Percentiles rank a stretch among this genome's conserved stretches.
phyloP scores from a whole-genome alignment of 1,284 basidiomycete species.

The Cryptococcus neoformans region DNA sequence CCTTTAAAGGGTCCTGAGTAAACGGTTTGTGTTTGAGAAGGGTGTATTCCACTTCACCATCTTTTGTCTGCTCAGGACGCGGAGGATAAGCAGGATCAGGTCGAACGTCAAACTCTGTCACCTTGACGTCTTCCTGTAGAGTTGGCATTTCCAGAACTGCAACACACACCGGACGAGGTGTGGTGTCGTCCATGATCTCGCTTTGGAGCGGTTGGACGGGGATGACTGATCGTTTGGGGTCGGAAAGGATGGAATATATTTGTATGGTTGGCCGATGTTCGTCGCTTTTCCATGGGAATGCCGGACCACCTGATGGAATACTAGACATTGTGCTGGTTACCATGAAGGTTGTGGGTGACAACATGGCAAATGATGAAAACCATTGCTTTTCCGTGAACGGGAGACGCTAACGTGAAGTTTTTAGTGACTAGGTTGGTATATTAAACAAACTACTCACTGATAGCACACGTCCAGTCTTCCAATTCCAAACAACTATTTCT shows the following conservation, averaged over 20 bases:
- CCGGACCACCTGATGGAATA: constrained; percentile 19
- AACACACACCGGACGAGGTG: constrained; percentile 29
- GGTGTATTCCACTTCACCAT: constrained; percentile 6
- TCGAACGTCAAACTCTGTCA: constrained; percentile 37
- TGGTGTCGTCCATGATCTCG: constrained; percentile 32
- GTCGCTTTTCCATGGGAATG: constrained; percentile 8
- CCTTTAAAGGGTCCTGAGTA: constrained; percentile 41
- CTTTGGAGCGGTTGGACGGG: constrained; percentile 28
- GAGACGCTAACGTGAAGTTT: constrained; percentile 8
- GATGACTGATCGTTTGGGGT: constrained; percentile 17
- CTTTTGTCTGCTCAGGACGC: background rate
- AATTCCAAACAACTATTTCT: constrained; percentile 47
- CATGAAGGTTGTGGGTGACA: constrained; percentile 34
- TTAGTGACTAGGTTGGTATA: too few species aligned
- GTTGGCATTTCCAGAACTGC: constrained; percentile 32
- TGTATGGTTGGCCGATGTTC: constrained; percentile 38
- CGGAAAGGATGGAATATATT: constrained; percentile 33
- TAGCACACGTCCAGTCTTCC: constrained; percentile 46
- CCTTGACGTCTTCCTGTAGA: constrained; percentile 18
- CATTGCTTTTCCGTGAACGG: constrained; percentile 27
- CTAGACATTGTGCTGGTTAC: constrained; percentile 26
- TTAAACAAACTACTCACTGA: background rate
- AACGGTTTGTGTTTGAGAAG: constrained; percentile 35
- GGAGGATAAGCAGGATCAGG: constrained; percentile 46
- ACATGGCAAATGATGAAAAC: constrained; percentile 33